Percentiles rank a stretch among this genome's conserved stretches.
phyloP scores from a whole-genome alignment of 1,139 yeast species.

The Candida labiduridarum region DNA sequence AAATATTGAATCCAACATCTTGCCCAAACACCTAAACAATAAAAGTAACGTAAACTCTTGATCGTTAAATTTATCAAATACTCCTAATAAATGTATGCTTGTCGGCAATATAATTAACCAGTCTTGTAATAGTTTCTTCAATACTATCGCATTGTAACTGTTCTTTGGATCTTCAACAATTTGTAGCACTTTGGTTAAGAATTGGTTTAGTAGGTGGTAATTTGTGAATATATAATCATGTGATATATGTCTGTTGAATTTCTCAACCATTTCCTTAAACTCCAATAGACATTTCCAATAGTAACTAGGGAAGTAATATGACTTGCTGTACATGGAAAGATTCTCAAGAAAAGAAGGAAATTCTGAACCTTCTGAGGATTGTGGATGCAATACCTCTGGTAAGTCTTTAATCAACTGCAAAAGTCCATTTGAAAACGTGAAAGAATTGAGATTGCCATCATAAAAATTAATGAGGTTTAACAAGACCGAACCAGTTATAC shows the following conservation, averaged over 20 bases:
- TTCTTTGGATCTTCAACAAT: conserved; percentile 8
- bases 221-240: conserved; percentile 15
- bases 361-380: background rate
- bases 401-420: conserved; percentile 9
- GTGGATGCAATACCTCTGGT: background rate
- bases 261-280: conserved; percentile 17
- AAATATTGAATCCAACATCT: conserved; percentile 26
- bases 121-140: conserved; percentile 25
- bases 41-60: conserved; percentile 21
- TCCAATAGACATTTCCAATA: conserved; percentile 23
- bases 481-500: conserved; percentile 26
- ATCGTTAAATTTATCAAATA: conserved; percentile 18
- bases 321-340: conserved; percentile 14
- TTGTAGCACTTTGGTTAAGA: conserved; percentile 10
- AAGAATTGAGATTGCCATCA: conserved; percentile 24
- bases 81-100: conserved; percentile 17
- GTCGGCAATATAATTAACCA: conserved; percentile 31
- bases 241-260: conserved; percentile 12
- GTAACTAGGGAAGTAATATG: conserved; percentile 27
- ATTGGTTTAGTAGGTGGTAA: conserved; percentile 17
- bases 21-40: conserved; percentile 22
- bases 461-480: conserved; percentile 29
- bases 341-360: background rate
- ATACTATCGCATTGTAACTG: conserved; percentile 2
- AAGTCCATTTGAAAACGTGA: conserved; percentile 30